Evolutionary conservation across 2,329 filamentous ascomycete genomes (phyloP), one percentile per base, ranked within the genome.

Genomic region (Thielaviopsis ethacetica): DNA sequence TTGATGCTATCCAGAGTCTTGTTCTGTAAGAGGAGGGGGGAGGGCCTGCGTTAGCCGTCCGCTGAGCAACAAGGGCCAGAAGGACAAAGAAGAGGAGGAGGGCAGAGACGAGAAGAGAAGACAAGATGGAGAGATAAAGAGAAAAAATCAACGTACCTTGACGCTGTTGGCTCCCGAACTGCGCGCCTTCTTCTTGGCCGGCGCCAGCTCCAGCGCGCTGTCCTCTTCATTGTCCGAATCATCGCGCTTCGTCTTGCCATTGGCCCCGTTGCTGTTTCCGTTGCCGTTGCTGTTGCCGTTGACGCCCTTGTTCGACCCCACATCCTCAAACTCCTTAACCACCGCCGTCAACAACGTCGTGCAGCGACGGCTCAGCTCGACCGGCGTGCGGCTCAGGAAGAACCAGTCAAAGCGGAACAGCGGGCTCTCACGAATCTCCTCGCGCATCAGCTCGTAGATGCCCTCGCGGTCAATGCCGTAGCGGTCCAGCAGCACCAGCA

Each of bases 381-480:
- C 84, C 0, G 93, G 89, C 3, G 91, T 98, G 53, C 93, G 83
- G 70, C 88, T 95, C 49, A 98, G 79, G 77, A 98, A 96, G 75
- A 98, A 98, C 94, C 94, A 98, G 69, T 98, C 93, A 67, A 98
- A 98, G 47, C 93, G 84, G 79, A 98, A 98, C 3, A 98, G 76
- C 10, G 93, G 91, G 59, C 86, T 91, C 64, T 96, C 90, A 38
- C 91, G 86, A 64, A 98, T 95, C 69, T 97, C 93, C 64, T 97
- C 91, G n/a, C 93, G 85, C 68, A 98, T 95, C 69, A 84, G 85
- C 66, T 98, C 93, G 69, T 93, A 94, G 63, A 98, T 80, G 38
- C 82, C 82, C 66, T 97, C 91, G 1, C 86, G 86, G 68, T 98
- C 94, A 41, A 98, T 84, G 6, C 94, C 93, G 65, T 90, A 86